These are phyloP conservation scores for Verticillium isaacii DNA, from an alignment of 2,329 filamentous ascomycete genomes.

Conservation along the genomic window DNA sequence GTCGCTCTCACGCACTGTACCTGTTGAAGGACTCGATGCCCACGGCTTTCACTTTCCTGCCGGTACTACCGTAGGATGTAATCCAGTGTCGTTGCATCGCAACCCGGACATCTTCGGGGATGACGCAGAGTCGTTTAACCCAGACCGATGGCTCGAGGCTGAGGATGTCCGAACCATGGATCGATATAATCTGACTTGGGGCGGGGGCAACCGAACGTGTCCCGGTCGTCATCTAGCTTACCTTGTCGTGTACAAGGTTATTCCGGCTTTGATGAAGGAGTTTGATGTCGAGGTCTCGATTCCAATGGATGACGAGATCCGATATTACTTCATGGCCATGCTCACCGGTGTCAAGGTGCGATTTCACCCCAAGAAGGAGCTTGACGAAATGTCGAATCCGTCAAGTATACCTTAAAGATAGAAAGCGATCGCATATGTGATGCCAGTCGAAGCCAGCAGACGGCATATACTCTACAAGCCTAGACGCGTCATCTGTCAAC, in stretches of 20 bases:
- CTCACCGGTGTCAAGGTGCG: slow-evolving; percentile 38
- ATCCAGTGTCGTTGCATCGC: slow-evolving; percentile 43
- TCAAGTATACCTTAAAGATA: no score
- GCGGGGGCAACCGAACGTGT: slow-evolving; percentile 44
- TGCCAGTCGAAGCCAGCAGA: no score
- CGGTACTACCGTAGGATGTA: slow-evolving; percentile 46
- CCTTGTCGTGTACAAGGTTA: slow-evolving; percentile 39
- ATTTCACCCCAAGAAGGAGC: slow-evolving; percentile 22
- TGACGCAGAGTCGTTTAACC: slow-evolving; percentile 36
- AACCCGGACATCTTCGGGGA: slow-evolving; percentile 44
- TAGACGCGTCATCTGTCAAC: no score
- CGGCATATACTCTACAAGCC: no score
- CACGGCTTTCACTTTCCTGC: slow-evolving; percentile 35
- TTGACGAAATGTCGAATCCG: no score
- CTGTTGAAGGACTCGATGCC: slow-evolving; percentile 27
- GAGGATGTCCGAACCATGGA: slow-evolving; percentile 34
- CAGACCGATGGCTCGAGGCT: slow-evolving; percentile 41
- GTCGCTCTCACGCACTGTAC: slow-evolving; percentile 42
- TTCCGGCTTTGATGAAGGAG: slow-evolving; percentile 33
- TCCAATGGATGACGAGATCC: slow-evolving; percentile 31
- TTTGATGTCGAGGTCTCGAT: slow-evolving; percentile 38
- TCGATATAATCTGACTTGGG: slow-evolving; percentile 44
- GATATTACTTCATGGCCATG: slow-evolving; percentile 49
- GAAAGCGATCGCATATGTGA: no score
- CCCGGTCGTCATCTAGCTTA: slow-evolving; percentile 47